Evolutionary conservation across 805 yeast genomes (phyloP), one percentile per base, ranked within the genome.

Genomic region (Candida suzukii): DNA sequence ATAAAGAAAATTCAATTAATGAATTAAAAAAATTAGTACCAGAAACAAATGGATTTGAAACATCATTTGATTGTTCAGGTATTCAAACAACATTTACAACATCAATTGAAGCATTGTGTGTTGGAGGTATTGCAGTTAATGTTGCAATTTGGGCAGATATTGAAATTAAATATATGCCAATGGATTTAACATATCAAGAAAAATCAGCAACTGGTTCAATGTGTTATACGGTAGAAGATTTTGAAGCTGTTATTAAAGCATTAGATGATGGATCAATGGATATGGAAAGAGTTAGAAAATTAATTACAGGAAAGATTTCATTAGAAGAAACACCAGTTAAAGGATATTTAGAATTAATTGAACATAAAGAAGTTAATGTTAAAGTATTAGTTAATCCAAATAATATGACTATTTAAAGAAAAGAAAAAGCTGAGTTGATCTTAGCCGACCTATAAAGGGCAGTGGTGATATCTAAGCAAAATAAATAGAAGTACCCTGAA

Each of bases 121-220:
- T 75, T 6, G 68, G 74, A 46, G 86, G 86, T 35, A 63, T 66
- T 2, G 73, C 78, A n/a, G 74, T 76, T 25, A 80, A 79, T 56
- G 71, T 80, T 41, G 86, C 86, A 5, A 74, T 80, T 35, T 80
- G 83, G 83, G 77, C 80, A 18, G 66, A 69, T 36, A 61, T 67
- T 29, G 70, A 77, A 8, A 59, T 72, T 21, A 63, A 62, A 14
- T 73, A 69, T 52, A 66, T 66, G 47, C 82, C 81, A 41, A 78
- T 76, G 80, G 70, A 67, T 46, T 57, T 76, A 17, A 72, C 82
- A 4, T 61, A 69, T 49, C 68, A 69, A 41, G 86, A 80, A 54
- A 79, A 75, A 51, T 57, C 57, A 36, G 61, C 74, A 29, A 68
- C 77, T 34, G 86, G 84, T 2, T 76, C 83, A 2, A 76, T 78